Percentiles rank a stretch among this genome's conserved stretches.
phyloP scores from a whole-genome alignment of 116 monocot genomes.

The Dioscorea cayenensis region DNA sequence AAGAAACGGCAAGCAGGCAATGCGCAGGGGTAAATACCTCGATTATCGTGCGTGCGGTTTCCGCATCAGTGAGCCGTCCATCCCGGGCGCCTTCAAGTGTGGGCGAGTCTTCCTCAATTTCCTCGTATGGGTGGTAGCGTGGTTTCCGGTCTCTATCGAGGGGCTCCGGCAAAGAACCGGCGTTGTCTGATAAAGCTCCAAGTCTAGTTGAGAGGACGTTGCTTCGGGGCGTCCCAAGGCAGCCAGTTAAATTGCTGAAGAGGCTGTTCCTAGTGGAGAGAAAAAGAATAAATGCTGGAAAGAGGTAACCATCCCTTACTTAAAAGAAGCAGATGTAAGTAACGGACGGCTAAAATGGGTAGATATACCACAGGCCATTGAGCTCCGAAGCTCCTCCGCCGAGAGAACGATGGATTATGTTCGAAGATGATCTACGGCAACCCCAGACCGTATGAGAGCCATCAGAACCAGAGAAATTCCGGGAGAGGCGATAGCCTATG shows the following conservation, averaged over 20 bases:
- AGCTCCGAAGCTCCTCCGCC: not conserved
- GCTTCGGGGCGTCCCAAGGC: not conserved
- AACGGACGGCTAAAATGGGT: not conserved
- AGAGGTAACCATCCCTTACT: not conserved
- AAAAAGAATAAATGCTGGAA: not conserved
- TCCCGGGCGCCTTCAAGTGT: conserved; percentile 3
- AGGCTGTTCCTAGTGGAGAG: not conserved
- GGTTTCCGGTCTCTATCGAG: conserved; percentile 6
- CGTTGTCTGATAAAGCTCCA: conserved; percentile 13
- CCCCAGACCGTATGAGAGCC: not conserved
- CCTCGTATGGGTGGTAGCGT: conserved; percentile 36
- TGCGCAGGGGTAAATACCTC: conserved; percentile 18
- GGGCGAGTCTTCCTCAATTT: conserved; percentile 15
- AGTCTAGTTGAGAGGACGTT: not conserved
- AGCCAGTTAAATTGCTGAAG: not conserved
- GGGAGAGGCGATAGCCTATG: not conserved
- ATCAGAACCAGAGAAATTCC: not conserved
- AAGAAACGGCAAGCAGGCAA: not conserved
- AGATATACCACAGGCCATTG: not conserved
- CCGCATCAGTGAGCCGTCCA: conserved; percentile 34
- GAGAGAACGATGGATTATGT: not conserved
- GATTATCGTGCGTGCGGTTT: conserved; percentile 34
- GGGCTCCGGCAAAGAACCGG: conserved; percentile 21
- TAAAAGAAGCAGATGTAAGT: not conserved
- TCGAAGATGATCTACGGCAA: not conserved